Conservation (phyloP, 2,329 filamentous ascomycete species). For the Delphinella strobiligena region DNA sequence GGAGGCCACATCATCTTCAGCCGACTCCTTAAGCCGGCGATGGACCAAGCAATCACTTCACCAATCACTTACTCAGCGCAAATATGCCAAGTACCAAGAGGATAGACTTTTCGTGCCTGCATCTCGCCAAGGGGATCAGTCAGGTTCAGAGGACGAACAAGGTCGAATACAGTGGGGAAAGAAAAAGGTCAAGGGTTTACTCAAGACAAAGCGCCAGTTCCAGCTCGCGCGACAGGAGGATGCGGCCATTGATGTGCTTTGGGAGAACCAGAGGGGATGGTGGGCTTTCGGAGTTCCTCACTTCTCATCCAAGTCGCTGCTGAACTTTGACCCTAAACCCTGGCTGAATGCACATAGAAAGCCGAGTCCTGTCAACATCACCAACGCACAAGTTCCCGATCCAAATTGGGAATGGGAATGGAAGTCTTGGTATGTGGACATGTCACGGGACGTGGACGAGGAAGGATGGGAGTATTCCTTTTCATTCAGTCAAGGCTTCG, state of each 20-base stretch:
- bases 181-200: constrained; percentile 17
- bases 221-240: constrained; percentile 24
- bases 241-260: constrained; percentile 68
- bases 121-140: constrained; percentile 11
- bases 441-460: constrained; percentile 72
- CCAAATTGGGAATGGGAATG: constrained; percentile 88
- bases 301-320: constrained; percentile 77
- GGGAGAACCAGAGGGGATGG: constrained; percentile 87
- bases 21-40: constrained; percentile 13
- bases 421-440: constrained; percentile 61
- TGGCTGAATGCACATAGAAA: constrained; percentile 60
- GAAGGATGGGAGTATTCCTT: constrained; percentile 97
- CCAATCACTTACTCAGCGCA: constrained; percentile 9
- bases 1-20: constrained; percentile 6
- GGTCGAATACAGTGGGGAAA: constrained; percentile 19
- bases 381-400: constrained; percentile 84
- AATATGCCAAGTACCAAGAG: constrained; percentile 11
- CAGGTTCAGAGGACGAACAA: constrained; percentile 11
- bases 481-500: constrained; percentile 49
- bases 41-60: constrained; percentile 12
- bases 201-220: constrained; percentile 20
- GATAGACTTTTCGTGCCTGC: constrained; percentile 14
- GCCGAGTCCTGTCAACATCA: constrained; percentile 55
- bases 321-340: constrained; percentile 71
- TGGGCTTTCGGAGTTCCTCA: constrained; percentile 81